phyloP scores from a whole-genome alignment of 108 stramenopile species.

The Schizochytrium sp. region DNA sequence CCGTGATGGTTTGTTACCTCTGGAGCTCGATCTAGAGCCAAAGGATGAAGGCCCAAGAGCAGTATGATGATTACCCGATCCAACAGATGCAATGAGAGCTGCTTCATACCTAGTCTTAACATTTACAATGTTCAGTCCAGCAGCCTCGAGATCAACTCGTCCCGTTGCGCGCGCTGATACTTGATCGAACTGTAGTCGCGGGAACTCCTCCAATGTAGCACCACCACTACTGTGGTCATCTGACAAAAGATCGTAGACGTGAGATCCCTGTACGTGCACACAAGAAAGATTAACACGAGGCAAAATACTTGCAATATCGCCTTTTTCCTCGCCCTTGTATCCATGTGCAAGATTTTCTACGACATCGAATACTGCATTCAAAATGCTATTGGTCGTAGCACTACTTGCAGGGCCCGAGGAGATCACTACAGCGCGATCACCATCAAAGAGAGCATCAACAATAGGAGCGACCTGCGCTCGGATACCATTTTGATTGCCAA shows the following conservation, averaged over 20 bases:
- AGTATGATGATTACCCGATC: constrained; percentile 21
- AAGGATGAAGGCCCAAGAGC: background rate
- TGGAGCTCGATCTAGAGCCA: background rate
- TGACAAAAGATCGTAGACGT: background rate
- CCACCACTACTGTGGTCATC: background rate
- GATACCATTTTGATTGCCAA: background rate
- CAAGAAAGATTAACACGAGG: constrained; percentile 27
- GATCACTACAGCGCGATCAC: constrained; percentile 44
- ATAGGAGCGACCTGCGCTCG: constrained; percentile 26
- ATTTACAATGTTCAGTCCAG: constrained; percentile 27
- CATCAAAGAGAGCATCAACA: constrained; percentile 55
- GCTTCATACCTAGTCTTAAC: constrained; percentile 24
- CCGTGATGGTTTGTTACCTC: background rate
- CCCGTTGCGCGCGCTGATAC: constrained; percentile 32
- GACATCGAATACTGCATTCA: constrained; percentile 39
- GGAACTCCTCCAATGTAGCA: background rate
- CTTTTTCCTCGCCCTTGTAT: constrained; percentile 9
- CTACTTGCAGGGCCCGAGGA: constrained; percentile 1
- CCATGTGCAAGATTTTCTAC: background rate
- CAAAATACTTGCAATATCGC: background rate
- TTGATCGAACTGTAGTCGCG: background rate
- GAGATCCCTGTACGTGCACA: background rate
- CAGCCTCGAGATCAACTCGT: background rate
- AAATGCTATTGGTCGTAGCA: constrained; percentile 5
- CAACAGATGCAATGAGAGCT: background rate